A percentile compares a stretch with the other conserved stretches of the same genome.
These are phyloP conservation scores for Samsoniella hepiali DNA, from an alignment of 2,329 filamentous ascomycete species.

Conservation along the genomic window DNA sequence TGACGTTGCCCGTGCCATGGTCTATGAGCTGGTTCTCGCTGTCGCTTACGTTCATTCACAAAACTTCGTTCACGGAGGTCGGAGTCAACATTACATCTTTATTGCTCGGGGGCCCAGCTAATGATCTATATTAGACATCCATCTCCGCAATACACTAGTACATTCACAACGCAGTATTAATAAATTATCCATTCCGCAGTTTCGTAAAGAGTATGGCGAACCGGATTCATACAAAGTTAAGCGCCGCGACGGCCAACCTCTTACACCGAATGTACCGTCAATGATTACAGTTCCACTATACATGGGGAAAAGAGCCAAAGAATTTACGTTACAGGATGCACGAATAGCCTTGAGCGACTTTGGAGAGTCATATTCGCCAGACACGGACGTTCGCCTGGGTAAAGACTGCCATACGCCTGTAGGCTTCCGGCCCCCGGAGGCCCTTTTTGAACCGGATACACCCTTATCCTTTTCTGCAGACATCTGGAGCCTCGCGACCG, in stretches of 20 bases:
- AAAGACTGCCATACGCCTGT: neutral
- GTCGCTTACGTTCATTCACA: constrained; percentile 15
- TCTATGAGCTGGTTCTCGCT: constrained; percentile 7
- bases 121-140: neutral
- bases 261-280: neutral
- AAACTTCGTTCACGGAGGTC: constrained; percentile 14
- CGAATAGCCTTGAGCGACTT: neutral
- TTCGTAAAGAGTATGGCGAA: neutral
- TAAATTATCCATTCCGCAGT: neutral
- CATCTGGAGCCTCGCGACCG: constrained; percentile 7
- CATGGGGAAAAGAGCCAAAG: neutral
- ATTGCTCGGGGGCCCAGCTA: neutral
- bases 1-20: constrained; percentile 12
- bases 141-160: neutral
- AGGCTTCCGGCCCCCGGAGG: neutral
- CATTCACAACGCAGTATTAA: neutral
- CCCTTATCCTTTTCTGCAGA: constrained; percentile 8
- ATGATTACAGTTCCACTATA: neutral
- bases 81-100: neutral
- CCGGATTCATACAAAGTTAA: neutral
- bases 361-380: neutral
- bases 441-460: neutral
- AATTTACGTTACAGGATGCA: neutral
- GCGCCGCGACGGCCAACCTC: neutral
- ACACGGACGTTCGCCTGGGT: neutral